phyloP scores from a whole-genome alignment of 345 rosid genomes.

The Populus davidiana region DNA sequence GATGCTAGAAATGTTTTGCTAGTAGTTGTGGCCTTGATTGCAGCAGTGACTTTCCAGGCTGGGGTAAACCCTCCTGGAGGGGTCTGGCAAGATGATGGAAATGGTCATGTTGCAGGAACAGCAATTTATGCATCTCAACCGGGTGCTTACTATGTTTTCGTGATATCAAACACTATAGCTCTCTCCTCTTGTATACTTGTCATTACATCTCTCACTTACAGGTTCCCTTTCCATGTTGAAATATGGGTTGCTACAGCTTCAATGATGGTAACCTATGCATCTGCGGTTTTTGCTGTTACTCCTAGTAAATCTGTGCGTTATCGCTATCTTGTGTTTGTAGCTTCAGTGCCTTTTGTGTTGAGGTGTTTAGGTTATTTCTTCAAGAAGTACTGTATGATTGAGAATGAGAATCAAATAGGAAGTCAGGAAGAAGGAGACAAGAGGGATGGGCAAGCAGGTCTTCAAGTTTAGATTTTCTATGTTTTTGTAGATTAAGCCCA shows the following conservation, averaged over 20 bases:
- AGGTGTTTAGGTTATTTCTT: slow-evolving; percentile 18
- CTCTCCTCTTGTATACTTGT: slow-evolving; percentile 16
- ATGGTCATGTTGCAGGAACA: neutral
- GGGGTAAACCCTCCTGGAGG: slow-evolving; percentile 27
- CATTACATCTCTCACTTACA: slow-evolving; percentile 12
- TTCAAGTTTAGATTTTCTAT: too few relatives aligned
- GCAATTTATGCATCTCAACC: slow-evolving; percentile 18
- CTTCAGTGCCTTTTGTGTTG: slow-evolving; percentile 8
- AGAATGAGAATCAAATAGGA: too few relatives aligned
- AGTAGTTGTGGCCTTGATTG: slow-evolving; percentile 12
- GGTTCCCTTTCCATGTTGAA: slow-evolving; percentile 25
- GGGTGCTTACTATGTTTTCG: slow-evolving; percentile 25
- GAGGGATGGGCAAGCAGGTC: too few relatives aligned
- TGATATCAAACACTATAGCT: slow-evolving; percentile 20
- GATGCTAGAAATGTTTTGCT: slow-evolving; percentile 20
- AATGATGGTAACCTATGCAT: slow-evolving; percentile 24
- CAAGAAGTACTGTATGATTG: neutral
- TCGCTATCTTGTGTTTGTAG: slow-evolving; percentile 15
- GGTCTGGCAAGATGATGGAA: slow-evolving; percentile 18
- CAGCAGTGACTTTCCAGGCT: slow-evolving; percentile 23
- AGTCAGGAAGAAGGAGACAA: too few relatives aligned
- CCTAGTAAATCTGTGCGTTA: slow-evolving; percentile 14
- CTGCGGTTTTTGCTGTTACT: slow-evolving; percentile 26
- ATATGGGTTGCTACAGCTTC: slow-evolving; percentile 12
- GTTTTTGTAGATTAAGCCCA: too few relatives aligned